A percentile compares a stretch with the other conserved stretches of the same genome.
phyloP scores from a whole-genome alignment of 2,329 filamentous ascomycete species.

The Xylariales sp. region DNA sequence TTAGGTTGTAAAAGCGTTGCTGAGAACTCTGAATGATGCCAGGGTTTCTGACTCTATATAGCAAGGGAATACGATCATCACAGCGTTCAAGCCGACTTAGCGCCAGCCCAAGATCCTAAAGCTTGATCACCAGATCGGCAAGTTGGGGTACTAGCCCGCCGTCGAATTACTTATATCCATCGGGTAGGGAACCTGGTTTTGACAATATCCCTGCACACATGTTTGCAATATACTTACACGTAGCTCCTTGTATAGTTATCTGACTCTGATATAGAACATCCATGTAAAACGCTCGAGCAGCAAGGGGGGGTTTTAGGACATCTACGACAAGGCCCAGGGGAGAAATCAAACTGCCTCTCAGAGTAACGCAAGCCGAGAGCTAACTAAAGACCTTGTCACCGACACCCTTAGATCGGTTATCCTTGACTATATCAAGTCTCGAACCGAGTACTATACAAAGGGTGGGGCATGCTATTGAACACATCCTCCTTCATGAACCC shows the following conservation, averaged over 20 bases:
- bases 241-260: not conserved
- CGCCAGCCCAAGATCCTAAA: not conserved
- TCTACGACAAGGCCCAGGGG: not conserved
- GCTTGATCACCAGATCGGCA: not conserved
- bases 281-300: not conserved
- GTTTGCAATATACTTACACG: not conserved
- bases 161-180: not conserved
- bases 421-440: slow-evolving; percentile 1
- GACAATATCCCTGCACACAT: not conserved
- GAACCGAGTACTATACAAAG: not conserved
- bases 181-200: not conserved
- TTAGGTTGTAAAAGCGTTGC: not conserved
- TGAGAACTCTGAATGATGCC: not conserved
- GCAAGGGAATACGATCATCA: not conserved
- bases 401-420: not conserved
- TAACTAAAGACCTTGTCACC: too few relatives aligned
- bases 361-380: not conserved
- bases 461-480: not conserved
- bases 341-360: not conserved
- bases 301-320: not conserved
- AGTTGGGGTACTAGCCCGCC: not conserved
- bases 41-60: not conserved
- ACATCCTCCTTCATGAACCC: not conserved
- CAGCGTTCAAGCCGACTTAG: not conserved
- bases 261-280: not conserved